Conservation (phyloP, 2,329 filamentous ascomycete genomes). For the Sporothrix dimorphospora region DNA sequence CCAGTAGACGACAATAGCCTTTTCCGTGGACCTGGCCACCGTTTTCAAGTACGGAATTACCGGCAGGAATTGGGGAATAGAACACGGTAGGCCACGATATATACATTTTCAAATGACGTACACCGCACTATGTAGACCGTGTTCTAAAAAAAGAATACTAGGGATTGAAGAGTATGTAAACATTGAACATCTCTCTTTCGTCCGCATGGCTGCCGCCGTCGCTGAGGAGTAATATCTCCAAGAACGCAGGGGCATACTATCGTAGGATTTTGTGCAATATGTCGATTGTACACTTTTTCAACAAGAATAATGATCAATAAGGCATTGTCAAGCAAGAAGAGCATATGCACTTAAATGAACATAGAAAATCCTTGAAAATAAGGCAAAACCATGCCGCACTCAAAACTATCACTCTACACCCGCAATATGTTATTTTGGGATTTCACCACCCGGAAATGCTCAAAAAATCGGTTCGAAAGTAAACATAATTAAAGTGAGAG, state of each 20-base stretch:
- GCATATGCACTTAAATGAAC: too few species aligned
- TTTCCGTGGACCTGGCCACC: conserved; percentile 11
- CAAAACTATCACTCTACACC: neutral
- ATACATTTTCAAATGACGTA: neutral
- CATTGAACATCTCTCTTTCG: neutral
- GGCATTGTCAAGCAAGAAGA: too few species aligned
- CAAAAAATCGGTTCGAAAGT: neutral
- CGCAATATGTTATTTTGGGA: neutral
- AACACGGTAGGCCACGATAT: neutral
- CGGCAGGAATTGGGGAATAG: neutral
- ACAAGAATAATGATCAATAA: too few species aligned
- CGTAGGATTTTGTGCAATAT: too few species aligned
- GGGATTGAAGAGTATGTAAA: too few species aligned
- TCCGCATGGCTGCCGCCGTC: neutral
- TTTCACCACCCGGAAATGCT: neutral
- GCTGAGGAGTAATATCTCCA: too few species aligned
- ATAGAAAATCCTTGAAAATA: too few species aligned
- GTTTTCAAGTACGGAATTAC: neutral
- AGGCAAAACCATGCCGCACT: neutral
- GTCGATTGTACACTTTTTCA: too few species aligned
- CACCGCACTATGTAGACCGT: neutral
- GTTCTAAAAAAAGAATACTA: neutral
- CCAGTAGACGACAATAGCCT: neutral
- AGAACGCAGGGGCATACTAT: too few species aligned
- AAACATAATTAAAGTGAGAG: neutral